phyloP scores from a whole-genome alignment of 2,329 filamentous ascomycete species.

The Cercospora zeina region DNA sequence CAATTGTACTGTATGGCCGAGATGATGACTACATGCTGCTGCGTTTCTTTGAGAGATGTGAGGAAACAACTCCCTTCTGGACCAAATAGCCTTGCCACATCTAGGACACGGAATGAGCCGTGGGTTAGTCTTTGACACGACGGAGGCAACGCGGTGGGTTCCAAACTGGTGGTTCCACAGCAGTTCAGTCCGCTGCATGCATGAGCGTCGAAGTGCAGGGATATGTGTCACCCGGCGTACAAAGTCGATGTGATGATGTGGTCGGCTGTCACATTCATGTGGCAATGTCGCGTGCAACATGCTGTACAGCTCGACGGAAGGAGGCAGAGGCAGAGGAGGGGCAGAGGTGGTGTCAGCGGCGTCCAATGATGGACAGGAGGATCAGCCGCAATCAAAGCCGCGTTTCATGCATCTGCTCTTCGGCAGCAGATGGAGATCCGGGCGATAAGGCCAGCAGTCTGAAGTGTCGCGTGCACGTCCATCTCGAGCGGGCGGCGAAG shows the following conservation, averaged over 20 bases:
- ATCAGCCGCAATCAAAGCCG: conserved; percentile 2
- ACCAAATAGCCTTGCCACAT: too few relatives aligned
- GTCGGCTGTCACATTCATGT: background rate
- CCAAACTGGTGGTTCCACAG: background rate
- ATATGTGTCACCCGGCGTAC: background rate
- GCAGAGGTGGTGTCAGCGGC: background rate
- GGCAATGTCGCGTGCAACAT: background rate
- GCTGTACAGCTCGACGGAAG: background rate
- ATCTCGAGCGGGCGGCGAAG: too few relatives aligned
- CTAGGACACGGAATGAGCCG: too few relatives aligned
- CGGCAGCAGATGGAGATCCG: conserved; percentile 10
- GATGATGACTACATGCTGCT: too few relatives aligned
- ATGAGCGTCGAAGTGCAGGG: background rate
- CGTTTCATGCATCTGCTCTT: conserved; percentile 6
- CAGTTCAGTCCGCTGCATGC: conserved; percentile 4
- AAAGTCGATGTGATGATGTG: background rate
- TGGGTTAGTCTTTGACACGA: too few relatives aligned
- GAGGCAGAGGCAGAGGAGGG: background rate
- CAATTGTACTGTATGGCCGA: too few relatives aligned
- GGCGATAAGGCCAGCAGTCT: background rate
- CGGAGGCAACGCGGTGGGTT: too few relatives aligned
- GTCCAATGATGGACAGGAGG: conserved; percentile 1
- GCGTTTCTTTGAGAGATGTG: too few relatives aligned
- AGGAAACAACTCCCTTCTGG: too few relatives aligned
- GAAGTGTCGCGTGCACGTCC: background rate